Base-by-base conservation (phyloP, 2,329 filamentous ascomycete species). In the Peltaster fructicola region DNA sequence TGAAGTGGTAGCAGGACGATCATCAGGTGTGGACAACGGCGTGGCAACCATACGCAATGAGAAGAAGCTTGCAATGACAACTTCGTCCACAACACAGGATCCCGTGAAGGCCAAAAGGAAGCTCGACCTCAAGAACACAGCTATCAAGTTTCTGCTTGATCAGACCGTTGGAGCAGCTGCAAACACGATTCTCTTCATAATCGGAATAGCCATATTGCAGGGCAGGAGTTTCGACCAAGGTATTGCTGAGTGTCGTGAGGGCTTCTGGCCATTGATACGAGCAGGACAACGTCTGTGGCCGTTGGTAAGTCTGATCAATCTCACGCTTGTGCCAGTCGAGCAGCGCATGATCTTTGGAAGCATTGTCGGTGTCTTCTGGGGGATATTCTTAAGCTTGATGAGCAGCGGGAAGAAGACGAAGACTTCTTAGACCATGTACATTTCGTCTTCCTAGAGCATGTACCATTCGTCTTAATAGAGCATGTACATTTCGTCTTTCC, bases 201-300 rank as follows among this genome's bases (percentile, higher is more conserved):
- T 58, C 7, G 69, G 62, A 34, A 67, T 69, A 29, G 62, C 64
- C 37, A 61, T 65, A 12, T 52, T 72, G n/a, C 57, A 59, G 12
- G 47, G 47, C 6, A 30, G 45, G 17, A 28, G 33, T 6, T 18
- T 31, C 15, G 28, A 30, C 7, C 12, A 18, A 4, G 26, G 27
- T n/a, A 25, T 38, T n/a, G 25, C 32, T 19, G 33, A 40, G 16
- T 30, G 43, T 6, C 22, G 26, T n/a, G 27, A 29, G 19, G 29
- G 40, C 14, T 47, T 46, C 27, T 43, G 39, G 40, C 58, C 61
- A 1, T 58, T 85, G 28, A 57, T 80, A 37, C 42, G 54, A 21
- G 79, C 81, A 0, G 73, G 79, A 1, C 69, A 74, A 52, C 73
- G 65, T 42, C 57, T 84, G 30, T 81, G 78, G 67, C 78, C 78